Base-by-base conservation (phyloP, 345 rosid species). In the Heritiera littoralis region DNA sequence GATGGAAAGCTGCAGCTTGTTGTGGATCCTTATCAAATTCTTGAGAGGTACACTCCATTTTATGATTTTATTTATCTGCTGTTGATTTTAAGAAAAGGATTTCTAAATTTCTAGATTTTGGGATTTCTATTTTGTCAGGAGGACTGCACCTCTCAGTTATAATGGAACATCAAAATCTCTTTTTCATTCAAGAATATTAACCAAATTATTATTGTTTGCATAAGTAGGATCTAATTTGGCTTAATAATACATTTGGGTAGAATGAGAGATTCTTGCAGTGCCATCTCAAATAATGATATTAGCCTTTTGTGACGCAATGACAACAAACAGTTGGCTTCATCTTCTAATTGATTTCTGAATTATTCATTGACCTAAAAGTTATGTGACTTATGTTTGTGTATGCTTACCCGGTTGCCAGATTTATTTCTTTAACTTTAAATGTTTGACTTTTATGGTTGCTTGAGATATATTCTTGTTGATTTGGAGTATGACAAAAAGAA, bases 1-100 rank as follows among this genome's bases (percentile, higher is more conserved):
- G 97, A 94, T 82, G 98, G 96, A 45, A 94, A 94, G 87, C 97
- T 94, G 75, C 85, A 89, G 86, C 95, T 93, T 85, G 92, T 93
- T 74, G 84, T 86, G 81, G 97, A 94, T 86, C 98, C 98, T 12
- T 94, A 93, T 81, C 91, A 94, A 87, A 77, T 93, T 83, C 94
- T 94, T 67, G 97, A 93, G 85, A 93, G 97, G 97, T 93, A 80
- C 45, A 60, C 70, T 58, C 41, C 28, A 54, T 66, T 78, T 81
- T 58, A 72, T 81, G 30, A n/a, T 67, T 48, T 35, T 63, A 58
- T 55, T 46, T 32, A 15, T 48, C 11, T 38, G 23, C 46, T 15
- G 9, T 45, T 76, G 18, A 11, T 56, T 11, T 18, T 74, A 40
- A 38, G 9, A 52, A 30, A 68, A 28, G 52, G 55, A 77, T 74